Percentiles rank a stretch among this genome's conserved stretches.
Evolutionary conservation across 2,329 filamentous ascomycete genomes (phyloP).

Genomic region (Drechslerella coelobrocha): DNA sequence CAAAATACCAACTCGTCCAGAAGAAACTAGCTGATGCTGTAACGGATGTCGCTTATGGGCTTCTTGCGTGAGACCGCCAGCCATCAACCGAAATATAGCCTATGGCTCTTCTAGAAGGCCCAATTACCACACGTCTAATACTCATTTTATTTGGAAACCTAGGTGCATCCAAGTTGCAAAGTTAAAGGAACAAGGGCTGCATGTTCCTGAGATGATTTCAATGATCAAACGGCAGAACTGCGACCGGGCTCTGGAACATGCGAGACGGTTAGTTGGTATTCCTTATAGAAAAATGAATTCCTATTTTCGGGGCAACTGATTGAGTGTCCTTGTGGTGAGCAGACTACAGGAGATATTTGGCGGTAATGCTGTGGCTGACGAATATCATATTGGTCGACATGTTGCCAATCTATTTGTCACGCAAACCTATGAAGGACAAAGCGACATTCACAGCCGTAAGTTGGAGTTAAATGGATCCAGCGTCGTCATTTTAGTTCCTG

Average conservation of each 20-base stretch:
- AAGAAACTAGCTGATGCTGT: constrained; percentile 95
- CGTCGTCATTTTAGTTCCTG: too few relatives aligned
- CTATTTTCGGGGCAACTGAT: background rate
- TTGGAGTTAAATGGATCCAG: constrained; percentile 55
- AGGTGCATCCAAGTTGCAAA: constrained; percentile 80
- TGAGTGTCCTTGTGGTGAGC: constrained; percentile 11
- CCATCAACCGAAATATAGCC: background rate
- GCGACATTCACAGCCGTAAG: constrained; percentile 87
- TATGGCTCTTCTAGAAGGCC: background rate
- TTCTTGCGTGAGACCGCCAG: constrained; percentile 66
- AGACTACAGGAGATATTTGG: constrained; percentile 94
- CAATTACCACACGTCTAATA: background rate
- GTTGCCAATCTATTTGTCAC: constrained; percentile 96
- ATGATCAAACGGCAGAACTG: constrained; percentile 99
- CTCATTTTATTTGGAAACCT: background rate
- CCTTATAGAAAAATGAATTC: background rate
- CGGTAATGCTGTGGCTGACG: constrained; percentile 96
- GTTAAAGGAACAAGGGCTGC: constrained; percentile 88
- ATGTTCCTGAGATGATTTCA: constrained; percentile 90
- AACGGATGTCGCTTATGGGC: constrained; percentile 89
- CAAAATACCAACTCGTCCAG: constrained; percentile 95
- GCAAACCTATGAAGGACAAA: constrained; percentile 97
- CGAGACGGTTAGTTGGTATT: constrained; percentile 64
- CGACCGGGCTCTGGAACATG: constrained; percentile 81
- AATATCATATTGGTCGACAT: constrained; percentile 93